Percentiles rank a stretch among this genome's conserved stretches.
Conservation (phyloP, 352 stramenopile species). For the Globisporangium spinosum region DNA sequence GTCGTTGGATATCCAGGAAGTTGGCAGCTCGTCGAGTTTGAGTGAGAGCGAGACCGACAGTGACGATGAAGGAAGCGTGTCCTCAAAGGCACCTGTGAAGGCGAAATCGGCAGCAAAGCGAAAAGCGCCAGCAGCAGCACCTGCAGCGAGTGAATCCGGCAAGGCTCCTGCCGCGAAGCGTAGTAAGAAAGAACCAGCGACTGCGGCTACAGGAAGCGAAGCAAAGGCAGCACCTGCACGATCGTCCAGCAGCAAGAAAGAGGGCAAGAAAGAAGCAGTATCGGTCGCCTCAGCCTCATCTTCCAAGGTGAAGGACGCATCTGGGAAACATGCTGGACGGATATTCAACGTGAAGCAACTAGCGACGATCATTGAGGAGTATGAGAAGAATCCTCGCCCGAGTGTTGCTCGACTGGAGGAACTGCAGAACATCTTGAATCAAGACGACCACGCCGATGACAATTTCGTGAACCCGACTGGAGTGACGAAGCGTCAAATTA, state of each 20-base stretch:
- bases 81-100: constrained; percentile 12
- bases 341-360: constrained; percentile 88
- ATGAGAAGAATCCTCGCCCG: constrained; percentile 77
- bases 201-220: background rate
- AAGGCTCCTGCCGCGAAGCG: constrained; percentile 28
- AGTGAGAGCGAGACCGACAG: constrained; percentile 72
- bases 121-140: constrained; percentile 5
- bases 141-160: constrained; percentile 15
- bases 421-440: constrained; percentile 68
- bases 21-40: constrained; percentile 38
- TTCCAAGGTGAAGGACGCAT: constrained; percentile 12
- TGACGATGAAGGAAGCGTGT: constrained; percentile 36
- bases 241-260: constrained; percentile 4
- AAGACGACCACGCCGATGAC: constrained; percentile 62
- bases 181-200: constrained; percentile 22
- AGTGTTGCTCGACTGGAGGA: constrained; percentile 62
- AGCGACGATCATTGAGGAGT: constrained; percentile 80
- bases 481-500: constrained; percentile 79
- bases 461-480: constrained; percentile 35
- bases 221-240: constrained; percentile 16
- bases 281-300: background rate
- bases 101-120: constrained; percentile 24
- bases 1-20: constrained; percentile 47
- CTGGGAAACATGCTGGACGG: constrained; percentile 43
- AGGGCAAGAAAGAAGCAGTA: background rate